Evolutionary conservation across 345 rosid genomes (phyloP).

Genomic region (Pseudoturritis turrita): DNA sequence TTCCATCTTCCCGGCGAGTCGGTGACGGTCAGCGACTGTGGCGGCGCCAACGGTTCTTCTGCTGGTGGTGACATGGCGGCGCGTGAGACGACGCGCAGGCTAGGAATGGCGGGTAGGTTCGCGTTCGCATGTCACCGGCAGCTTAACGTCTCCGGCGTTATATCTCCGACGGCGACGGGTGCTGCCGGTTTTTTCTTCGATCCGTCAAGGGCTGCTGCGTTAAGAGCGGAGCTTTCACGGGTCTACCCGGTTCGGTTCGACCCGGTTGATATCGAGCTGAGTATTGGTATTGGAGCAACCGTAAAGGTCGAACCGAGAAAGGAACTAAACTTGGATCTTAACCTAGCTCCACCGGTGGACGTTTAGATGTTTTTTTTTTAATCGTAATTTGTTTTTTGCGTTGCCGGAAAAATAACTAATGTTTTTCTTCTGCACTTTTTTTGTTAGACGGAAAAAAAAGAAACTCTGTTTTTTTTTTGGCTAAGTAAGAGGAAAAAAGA

Average conservation of each 20-base stretch:
- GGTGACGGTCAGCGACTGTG: not conserved
- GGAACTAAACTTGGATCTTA: conserved; percentile 52
- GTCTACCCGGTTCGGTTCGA: conserved; percentile 46
- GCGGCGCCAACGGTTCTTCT: conserved; percentile 26
- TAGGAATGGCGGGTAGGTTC: conserved; percentile 31
- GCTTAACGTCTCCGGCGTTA: conserved; percentile 4
- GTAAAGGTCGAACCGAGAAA: conserved; percentile 38
- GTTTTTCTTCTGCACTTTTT: not conserved
- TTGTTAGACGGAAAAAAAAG: not conserved
- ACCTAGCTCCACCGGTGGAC: conserved; percentile 62
- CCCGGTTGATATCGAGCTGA: conserved; percentile 30
- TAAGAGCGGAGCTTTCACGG: conserved; percentile 26
- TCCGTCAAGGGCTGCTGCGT: conserved; percentile 33
- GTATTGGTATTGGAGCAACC: conserved; percentile 21
- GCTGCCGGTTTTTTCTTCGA: conserved; percentile 39
- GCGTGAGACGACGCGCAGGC: conserved; percentile 32
- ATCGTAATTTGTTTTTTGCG: not conserved
- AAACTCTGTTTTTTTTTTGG: not conserved
- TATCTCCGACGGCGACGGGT: not conserved
- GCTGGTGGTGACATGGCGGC: conserved; percentile 27
- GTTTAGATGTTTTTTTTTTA: conserved; percentile 29
- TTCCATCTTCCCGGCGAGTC: conserved; percentile 40
- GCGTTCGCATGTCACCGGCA: conserved; percentile 47
- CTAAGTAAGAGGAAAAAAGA: not conserved
- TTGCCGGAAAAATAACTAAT: not conserved